Base-by-base conservation (phyloP, 2,329 filamentous ascomycete species). In the Colletotrichum simmondsii region DNA sequence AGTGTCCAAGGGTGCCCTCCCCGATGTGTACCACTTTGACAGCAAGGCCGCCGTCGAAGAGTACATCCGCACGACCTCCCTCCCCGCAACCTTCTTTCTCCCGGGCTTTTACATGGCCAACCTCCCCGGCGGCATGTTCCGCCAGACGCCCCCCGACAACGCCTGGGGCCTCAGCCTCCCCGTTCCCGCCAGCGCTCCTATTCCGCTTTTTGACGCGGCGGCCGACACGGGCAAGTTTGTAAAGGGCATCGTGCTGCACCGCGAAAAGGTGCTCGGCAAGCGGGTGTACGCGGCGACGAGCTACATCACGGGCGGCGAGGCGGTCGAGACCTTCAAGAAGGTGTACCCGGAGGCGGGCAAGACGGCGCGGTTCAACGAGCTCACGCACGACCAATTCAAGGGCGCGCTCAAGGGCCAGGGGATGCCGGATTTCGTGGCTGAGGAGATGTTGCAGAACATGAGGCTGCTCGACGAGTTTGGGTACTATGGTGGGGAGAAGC, bases 101-200 rank as follows among this genome's bases (percentile, higher is more conserved):
- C 85, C 88, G 0, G 89, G 83, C 2, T 83, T 82, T 63, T 91
- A 88, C 76, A 89, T 90, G 87, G 78, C 85, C 75, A 90, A 90
- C 77, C 79, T 87, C 19, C 67, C 80, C 1, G 78, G 77, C 12
- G 74, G 71, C 32, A 79, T 77, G 76, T 67, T 83, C 67, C 75
- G 74, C 16, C 75, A 71, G 42, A 78, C 66, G 56, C 81, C 67
- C 75, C 78, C 69, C 74, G 81, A 72, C 78, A 78, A 77, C 70
- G 79, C 65, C 30, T 77, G 82, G 79, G 83, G 77, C 35, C 77
- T 83, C 37, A 77, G 73, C 49, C 71, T 83, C 12, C 81, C 83
- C 30, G 71, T 80, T 70, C 72, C 82, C 8, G 65, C 78, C 37
- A 77, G 75, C 46, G 65, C 74, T n/a, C 75, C 74, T 16, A 78